Base-by-base conservation (phyloP, 106 monocot species). In the Phalaenopsis equestris region DNA sequence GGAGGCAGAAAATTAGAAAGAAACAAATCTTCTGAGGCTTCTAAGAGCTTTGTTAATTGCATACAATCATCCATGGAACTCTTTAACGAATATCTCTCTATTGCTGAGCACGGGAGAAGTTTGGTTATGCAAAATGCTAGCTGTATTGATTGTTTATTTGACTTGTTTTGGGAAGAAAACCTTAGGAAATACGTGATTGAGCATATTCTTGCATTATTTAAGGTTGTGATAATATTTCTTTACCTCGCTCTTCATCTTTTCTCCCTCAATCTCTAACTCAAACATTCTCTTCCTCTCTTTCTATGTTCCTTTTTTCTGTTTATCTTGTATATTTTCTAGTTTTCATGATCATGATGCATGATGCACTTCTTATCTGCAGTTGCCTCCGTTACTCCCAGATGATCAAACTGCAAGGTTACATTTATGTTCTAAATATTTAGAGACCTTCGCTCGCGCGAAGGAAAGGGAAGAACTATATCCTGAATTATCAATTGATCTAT, bases 131-230 rank as follows among this genome's bases (percentile, higher is more conserved):
- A 91, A 37, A 90, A 88, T 77, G 12, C 87, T 14, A 83, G 72
- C 55, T 99, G 99, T 82, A 80, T 95, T 76, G 95, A 99, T 79
- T 93, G 85, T 83, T 93, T 99, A 80, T 99, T 95, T 85, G 88
- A 91, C 58, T 78, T 99, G 49, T 93, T 95, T 81, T 93, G 92
- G 92, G 99, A 91, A 82, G 93, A 95, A 83, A 77, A 72, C 79
- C 79, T 95, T 38, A 81, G 85, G 73, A 87, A 82, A 56, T 42
- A 56, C 78, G 82, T 95, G 11, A 79, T 99, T 82, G 93, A 85
- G 47, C 91, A 95, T 84, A 90, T 99, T 78, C 79, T 99, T 57
- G 80, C 46, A 78, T 79, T 99, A 70, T 79, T 99, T 79, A 91
- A 88, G 94, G 97, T 98, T 67, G 52, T 2, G 12, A 10, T 52